Percentiles rank a stretch among this genome's conserved stretches.
Conservation (phyloP, 2,329 filamentous ascomycete genomes). For the Colletotrichum tropicicola region DNA sequence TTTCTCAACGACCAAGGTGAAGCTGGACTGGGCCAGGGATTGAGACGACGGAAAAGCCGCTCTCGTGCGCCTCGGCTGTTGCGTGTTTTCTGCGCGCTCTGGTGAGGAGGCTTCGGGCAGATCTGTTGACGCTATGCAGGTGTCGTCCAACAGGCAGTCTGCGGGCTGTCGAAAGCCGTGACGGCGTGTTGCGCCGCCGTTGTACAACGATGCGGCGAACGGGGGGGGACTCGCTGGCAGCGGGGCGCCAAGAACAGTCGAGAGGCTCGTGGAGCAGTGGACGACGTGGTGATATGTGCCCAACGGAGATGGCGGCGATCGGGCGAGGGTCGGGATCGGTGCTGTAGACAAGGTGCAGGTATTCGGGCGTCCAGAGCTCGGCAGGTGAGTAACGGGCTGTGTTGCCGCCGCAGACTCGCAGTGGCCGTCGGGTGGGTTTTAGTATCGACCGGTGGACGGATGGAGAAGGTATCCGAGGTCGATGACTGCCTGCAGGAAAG, state of each 20-base stretch:
- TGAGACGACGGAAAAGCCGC: neutral
- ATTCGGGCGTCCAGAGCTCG: neutral
- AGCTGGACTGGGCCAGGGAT: conserved; percentile 11
- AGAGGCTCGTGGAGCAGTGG: neutral
- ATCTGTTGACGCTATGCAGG: neutral
- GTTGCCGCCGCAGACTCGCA: neutral
- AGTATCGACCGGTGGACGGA: conserved; percentile 7
- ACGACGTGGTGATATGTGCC: neutral
- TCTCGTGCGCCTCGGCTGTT: neutral
- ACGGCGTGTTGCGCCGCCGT: neutral
- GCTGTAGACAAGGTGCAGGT: neutral
- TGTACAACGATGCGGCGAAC: neutral
- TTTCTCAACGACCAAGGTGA: neutral
- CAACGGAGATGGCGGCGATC: neutral
- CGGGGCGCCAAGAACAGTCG: neutral
- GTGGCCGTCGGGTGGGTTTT: conserved; percentile 6
- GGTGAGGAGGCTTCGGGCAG: neutral
- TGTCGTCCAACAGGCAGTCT: neutral
- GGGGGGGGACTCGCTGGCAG: neutral
- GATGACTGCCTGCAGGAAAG: conserved; percentile 21
- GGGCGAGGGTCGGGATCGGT: conserved; percentile 2
- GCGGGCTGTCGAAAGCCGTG: neutral
- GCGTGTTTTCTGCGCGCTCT: neutral
- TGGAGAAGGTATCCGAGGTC: conserved; percentile 5
- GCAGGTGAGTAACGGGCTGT: neutral